phyloP scores from a whole-genome alignment of 768 basidiomycete genomes.

The Saitozyma podzolica region DNA sequence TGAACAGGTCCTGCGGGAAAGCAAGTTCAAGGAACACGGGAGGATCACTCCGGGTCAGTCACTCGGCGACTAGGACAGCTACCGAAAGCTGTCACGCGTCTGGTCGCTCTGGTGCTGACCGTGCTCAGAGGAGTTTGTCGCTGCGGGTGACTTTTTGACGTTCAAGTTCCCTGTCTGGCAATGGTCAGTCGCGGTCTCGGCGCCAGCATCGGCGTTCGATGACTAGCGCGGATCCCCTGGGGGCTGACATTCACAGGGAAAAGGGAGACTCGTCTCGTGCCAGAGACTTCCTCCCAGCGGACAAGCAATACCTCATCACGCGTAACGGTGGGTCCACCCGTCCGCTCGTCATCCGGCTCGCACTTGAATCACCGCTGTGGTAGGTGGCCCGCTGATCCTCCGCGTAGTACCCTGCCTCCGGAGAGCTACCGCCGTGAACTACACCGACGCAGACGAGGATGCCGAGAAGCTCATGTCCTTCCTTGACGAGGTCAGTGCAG shows the following conservation, averaged over 20 bases:
- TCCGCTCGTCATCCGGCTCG: not conserved
- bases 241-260: conserved; percentile 65
- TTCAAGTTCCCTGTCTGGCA: conserved; percentile 99
- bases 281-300: conserved; percentile 87
- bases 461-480: conserved; percentile 88
- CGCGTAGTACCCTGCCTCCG: conserved; percentile 83
- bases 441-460: conserved; percentile 95
- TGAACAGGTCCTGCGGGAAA: conserved; percentile 85
- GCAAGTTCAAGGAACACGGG: conserved; percentile 98
- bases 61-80: not conserved
- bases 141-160: conserved; percentile 91
- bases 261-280: conserved; percentile 81
- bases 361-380: not conserved
- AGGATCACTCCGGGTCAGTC: conserved; percentile 82
- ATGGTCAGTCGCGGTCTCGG: conserved; percentile 63
- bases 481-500: conserved; percentile 54
- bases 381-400: not conserved
- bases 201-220: not conserved
- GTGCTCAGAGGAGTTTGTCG: conserved; percentile 89
- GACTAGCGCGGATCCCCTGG: not conserved
- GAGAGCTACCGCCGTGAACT: conserved; percentile 84
- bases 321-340: conserved; percentile 61
- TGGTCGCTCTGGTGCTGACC: too few relatives aligned
- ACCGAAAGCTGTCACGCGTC: too few relatives aligned
- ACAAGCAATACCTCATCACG: conserved; percentile 96